Evolutionary conservation across 768 basidiomycete species (phyloP), one percentile per base, ranked within the genome.

Genomic region (Leucosporidium scottii): DNA sequence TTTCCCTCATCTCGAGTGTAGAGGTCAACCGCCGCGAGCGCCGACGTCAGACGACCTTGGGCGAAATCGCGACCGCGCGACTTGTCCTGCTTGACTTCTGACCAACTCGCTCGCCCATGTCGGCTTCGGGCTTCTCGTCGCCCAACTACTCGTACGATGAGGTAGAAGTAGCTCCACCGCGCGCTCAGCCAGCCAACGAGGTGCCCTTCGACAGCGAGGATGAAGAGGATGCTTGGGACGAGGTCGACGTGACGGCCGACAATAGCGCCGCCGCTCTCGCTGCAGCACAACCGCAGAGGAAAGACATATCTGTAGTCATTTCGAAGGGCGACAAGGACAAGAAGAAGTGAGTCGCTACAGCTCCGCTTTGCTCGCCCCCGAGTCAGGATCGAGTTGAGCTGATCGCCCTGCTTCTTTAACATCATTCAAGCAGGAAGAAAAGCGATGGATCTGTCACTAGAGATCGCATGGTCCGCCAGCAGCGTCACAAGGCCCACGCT

Each of bases 401-500:
- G 59, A 60, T 28, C 20, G 27, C 25, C 39, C 12, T 31, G 6
- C 7, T 20, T 23, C 15, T 5, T n/a, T n/a, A n/a, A n/a, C n/a
- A n/a, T 1, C 28, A 30, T n/a, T 5, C 28, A 4, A 18, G 10
- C 20, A 17, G 30, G 58, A 68, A 68, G 55, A 70, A 68, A 36
- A 28, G 44, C 8, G 51, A 53, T 28, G 51, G 54, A 21, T 28
- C 30, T 23, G 66, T 65, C 13, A 31, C 55, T 1, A n/a, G 28
- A 9, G 89, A 93, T 75, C 85, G 93, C 18, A 80, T 86, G 51
- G 77, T 86, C 13, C 83, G 93, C 44, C 84, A 93, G 56, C 84
- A 88, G 65, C 86, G 85, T 62, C 94, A 98, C 80, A 93, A 94
- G 79, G 81, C 91, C 20, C 96, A 99, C 74, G 90, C 91, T 13